Conservation (phyloP, 495 filamentous ascomycete species). For the Aspergillus cavernicola region DNA sequence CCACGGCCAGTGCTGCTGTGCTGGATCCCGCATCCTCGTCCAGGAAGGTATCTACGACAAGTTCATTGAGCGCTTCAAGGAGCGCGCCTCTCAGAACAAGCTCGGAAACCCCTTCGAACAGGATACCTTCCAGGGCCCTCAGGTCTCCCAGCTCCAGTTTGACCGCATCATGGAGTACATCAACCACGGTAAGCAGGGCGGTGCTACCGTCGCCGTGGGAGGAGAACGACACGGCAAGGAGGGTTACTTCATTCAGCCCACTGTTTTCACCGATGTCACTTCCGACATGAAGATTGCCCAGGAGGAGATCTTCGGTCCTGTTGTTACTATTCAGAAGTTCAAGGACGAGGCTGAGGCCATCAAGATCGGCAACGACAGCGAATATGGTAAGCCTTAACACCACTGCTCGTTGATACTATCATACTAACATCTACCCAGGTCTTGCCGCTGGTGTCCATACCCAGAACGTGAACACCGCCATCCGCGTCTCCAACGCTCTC, state of each 20-base stretch:
- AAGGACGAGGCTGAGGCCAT: constrained; percentile 82
- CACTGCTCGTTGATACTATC: not conserved
- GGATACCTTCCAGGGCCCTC: constrained; percentile 95
- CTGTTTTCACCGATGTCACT: constrained; percentile 88
- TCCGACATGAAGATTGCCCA: constrained; percentile 96
- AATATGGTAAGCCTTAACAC: constrained; percentile 48
- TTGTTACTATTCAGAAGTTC: constrained; percentile 93
- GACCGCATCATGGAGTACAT: constrained; percentile 99
- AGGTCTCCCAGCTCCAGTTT: constrained; percentile 91
- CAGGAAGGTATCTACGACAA: constrained; percentile 96
- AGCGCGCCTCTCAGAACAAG: constrained; percentile 73
- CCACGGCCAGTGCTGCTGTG: constrained; percentile 98
- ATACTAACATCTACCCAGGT: constrained; percentile 37
- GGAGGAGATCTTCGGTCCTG: constrained; percentile 98
- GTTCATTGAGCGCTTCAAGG: constrained; percentile 86
- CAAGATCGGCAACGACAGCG: constrained; percentile 73
- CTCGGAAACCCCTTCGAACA: constrained; percentile 88
- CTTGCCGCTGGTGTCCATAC: constrained; percentile 93
- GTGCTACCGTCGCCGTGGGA: constrained; percentile 80
- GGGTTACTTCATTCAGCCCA: constrained; percentile 98
- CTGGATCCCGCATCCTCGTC: constrained; percentile 92
- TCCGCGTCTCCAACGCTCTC: constrained; percentile 78
- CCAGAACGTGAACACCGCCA: constrained; percentile 84
- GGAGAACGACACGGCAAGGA: constrained; percentile 84
- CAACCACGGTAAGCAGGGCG: constrained; percentile 78